Conservation (phyloP, 2,329 filamentous ascomycete genomes). For the Cadophora sp. region DNA sequence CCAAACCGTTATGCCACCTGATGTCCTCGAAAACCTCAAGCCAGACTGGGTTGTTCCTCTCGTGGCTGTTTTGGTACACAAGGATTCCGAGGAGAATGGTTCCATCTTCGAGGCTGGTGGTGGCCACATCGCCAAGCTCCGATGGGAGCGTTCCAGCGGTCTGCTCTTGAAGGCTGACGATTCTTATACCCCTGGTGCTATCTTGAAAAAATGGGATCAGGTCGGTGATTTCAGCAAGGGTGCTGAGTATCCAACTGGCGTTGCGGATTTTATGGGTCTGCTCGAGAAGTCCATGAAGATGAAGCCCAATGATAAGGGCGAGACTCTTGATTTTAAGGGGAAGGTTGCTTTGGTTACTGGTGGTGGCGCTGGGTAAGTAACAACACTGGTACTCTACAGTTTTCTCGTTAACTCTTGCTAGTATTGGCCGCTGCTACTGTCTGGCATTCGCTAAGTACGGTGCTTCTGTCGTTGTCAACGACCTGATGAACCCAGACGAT, state of each 20-base stretch:
- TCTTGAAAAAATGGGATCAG: conserved; percentile 89
- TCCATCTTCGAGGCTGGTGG: conserved; percentile 93
- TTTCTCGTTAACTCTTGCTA: conserved; percentile 40
- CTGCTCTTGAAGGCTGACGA: conserved; percentile 89
- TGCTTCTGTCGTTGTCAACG: conserved; percentile 90
- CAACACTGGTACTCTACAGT: not conserved
- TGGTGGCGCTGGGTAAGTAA: conserved; percentile 74
- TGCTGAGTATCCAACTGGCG: conserved; percentile 81
- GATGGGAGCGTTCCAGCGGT: conserved; percentile 93
- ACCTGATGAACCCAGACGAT: conserved; percentile 88
- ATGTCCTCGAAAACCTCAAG: conserved; percentile 76
- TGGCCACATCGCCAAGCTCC: conserved; percentile 88
- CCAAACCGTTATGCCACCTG: conserved; percentile 93
- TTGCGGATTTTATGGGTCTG: conserved; percentile 86
- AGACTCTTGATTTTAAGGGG: conserved; percentile 81
- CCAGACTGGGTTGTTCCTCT: conserved; percentile 96
- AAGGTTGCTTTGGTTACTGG: conserved; percentile 89
- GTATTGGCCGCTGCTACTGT: conserved; percentile 89
- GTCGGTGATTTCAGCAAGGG: conserved; percentile 81
- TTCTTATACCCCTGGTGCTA: conserved; percentile 84
- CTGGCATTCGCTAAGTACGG: conserved; percentile 86
- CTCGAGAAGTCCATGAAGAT: conserved; percentile 85
- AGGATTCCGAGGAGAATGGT: conserved; percentile 82
- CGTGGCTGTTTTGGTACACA: conserved; percentile 87
- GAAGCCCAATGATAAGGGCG: conserved; percentile 71